Base-by-base conservation (phyloP, 2,329 filamentous ascomycete species). In the Chaetomium sp. region DNA sequence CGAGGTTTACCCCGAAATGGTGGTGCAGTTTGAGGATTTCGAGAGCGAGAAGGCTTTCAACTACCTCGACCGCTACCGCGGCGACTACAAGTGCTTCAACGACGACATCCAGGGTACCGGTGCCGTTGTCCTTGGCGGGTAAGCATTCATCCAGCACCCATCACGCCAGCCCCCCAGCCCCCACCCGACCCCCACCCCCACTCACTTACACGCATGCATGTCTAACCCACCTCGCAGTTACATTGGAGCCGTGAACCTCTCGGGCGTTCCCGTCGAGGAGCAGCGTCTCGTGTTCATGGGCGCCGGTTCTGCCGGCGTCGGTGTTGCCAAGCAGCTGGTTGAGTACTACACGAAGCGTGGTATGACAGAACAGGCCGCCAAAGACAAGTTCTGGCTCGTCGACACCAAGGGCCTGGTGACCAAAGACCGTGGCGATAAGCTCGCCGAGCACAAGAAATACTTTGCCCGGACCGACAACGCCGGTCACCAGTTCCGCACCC, bases 41-140 rank as follows among this genome's bases (percentile, higher is more conserved):
- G 96, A 98, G 83, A 96, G 94, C 74, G 84, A 87, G 71, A 88
- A 88, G 79, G 94, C 95, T 55, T 99, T 98, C 85, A 90, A 91
- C 68, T 94, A 96, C 74, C 86, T 98, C 49, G 90, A 95, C 76
- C 87, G 92, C 66, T 98, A 98, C 81, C 90, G 92, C 72, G 84
- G 93, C 76, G 86, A 84, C 69, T 94, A 97, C 83, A 93, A 91
- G 78, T 96, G 92, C 84, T 99, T 99, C 87, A 98, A 98, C 78
- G 95, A 98, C 75, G 94, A 99, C 76, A 95, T 99, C 75, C 94
- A 98, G 82, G 94, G 94, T 70, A 98, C 95, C 72, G 95, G 95
- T 72, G 93, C 94, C 68, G 95, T 99, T 74, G 93, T 98, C 67
- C 85, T 97, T 62, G 94, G 86, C 69, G 94, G 94, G 83, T 87